A percentile compares a stretch with the other conserved stretches of the same genome.
Conservation (phyloP, 495 filamentous ascomycete species). For the Xylaria acuta region DNA sequence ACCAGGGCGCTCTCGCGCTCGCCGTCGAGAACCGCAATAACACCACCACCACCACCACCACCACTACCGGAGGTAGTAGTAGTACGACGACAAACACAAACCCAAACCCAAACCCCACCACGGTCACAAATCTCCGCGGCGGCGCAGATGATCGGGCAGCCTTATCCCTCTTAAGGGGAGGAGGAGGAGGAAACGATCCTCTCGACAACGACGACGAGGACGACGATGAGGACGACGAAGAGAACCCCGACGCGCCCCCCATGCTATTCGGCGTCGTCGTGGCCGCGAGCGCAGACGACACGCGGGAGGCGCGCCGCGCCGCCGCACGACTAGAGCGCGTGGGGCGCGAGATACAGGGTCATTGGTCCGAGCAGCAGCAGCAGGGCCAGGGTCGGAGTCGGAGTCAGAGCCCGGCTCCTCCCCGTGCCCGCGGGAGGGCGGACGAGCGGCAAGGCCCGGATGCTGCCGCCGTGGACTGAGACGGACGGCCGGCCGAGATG, state of each 20-base stretch:
- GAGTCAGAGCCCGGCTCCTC: not conserved
- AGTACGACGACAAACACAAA: not conserved
- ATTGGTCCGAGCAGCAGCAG: constrained; percentile 35
- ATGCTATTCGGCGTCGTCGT: constrained; percentile 46
- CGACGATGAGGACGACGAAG: constrained; percentile 19
- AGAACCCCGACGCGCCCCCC: constrained; percentile 35
- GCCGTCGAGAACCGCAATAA: constrained; percentile 8
- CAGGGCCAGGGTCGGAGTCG: not conserved
- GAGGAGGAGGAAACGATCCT: not conserved
- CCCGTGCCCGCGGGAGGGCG: not conserved
- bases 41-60: constrained; percentile 2
- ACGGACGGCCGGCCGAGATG: not conserved
- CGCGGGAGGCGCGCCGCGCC: constrained; percentile 42
- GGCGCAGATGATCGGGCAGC: not conserved
- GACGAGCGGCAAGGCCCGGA: constrained; percentile 9
- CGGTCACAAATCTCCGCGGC: constrained; percentile 17
- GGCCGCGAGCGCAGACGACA: constrained; percentile 35
- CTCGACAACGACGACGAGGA: constrained; percentile 8
- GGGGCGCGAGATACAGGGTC: constrained; percentile 44
- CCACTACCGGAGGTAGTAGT: not conserved
- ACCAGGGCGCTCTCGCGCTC: constrained; percentile 23
- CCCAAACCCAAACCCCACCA: not conserved
- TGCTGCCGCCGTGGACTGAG: constrained; percentile 31
- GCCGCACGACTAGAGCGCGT: constrained; percentile 44
- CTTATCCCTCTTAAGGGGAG: no score